Conservation (phyloP, 352 stramenopile genomes). For the Globisporangium alternatum region DNA sequence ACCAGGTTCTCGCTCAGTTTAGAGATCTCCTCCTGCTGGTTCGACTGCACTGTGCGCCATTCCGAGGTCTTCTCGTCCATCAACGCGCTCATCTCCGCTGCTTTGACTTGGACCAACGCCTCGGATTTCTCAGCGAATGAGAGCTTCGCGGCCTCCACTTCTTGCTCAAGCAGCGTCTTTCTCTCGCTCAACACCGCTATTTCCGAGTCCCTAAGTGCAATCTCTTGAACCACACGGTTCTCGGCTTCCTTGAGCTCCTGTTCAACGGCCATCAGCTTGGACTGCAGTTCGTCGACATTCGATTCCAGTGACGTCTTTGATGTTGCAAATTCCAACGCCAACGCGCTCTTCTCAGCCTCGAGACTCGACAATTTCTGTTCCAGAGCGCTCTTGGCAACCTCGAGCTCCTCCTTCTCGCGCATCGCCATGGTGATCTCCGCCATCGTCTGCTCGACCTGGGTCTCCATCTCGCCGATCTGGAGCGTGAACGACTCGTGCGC, state of each 20-base stretch:
- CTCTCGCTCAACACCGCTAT: background rate
- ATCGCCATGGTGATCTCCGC: constrained; percentile 33
- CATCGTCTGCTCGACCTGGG: constrained; percentile 32
- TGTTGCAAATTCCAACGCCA: constrained; percentile 12
- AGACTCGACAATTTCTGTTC: constrained; percentile 19
- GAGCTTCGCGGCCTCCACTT: constrained; percentile 6
- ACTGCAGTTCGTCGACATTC: background rate
- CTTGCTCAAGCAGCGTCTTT: background rate
- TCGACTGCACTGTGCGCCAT: constrained; percentile 13
- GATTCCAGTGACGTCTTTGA: constrained; percentile 8
- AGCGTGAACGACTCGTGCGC: constrained; percentile 25
- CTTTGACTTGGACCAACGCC: background rate
- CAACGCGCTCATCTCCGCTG: constrained; percentile 5
- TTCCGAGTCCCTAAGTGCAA: background rate
- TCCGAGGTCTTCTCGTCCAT: constrained; percentile 4
- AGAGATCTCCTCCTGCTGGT: constrained; percentile 18
- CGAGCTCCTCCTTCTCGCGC: constrained; percentile 26
- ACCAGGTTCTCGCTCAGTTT: constrained; percentile 1
- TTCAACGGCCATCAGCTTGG: background rate
- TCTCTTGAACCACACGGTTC: background rate
- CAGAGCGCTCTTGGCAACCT: constrained; percentile 1
- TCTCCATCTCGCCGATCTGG: constrained; percentile 26
- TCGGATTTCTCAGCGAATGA: constrained; percentile 1
- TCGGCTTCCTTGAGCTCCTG: constrained; percentile 3
- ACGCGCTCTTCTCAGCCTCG: constrained; percentile 16